phyloP scores from a whole-genome alignment of 306 rosid species.

The Boehmeria nivea region DNA sequence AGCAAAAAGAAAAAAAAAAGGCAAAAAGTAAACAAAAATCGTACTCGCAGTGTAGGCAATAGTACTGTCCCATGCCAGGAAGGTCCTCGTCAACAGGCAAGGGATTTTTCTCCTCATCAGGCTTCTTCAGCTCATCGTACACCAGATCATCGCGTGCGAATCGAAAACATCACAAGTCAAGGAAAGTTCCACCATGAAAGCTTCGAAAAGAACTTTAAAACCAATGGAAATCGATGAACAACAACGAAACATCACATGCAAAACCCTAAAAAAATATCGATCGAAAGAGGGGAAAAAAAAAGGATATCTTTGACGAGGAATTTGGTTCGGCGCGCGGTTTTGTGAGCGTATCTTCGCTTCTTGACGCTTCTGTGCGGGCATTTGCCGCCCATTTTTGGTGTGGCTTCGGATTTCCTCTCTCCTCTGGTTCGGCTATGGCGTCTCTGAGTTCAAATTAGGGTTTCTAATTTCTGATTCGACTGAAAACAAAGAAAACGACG shows the following conservation, averaged over 20 bases:
- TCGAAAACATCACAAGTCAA: slow-evolving; percentile 33
- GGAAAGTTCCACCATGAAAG: slow-evolving; percentile 12
- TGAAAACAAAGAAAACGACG: neutral
- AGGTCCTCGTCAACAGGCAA: slow-evolving; percentile 82
- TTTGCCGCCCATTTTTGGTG: slow-evolving; percentile 72
- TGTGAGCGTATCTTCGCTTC: slow-evolving; percentile 82
- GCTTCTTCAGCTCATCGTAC: slow-evolving; percentile 48
- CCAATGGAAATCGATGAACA: neutral
- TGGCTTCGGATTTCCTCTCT: neutral
- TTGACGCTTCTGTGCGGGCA: slow-evolving; percentile 86
- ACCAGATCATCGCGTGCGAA: slow-evolving; percentile 75
- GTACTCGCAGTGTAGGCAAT: slow-evolving; percentile 86
- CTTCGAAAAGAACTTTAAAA: no score
- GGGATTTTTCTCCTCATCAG: slow-evolving; percentile 33
- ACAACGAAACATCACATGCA: neutral
- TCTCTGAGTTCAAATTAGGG: no score
- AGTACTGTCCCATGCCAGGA: slow-evolving; percentile 94
- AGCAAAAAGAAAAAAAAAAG: neutral
- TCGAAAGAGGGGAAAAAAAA: slow-evolving; percentile 5
- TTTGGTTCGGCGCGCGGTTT: slow-evolving; percentile 62
- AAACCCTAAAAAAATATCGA: neutral
- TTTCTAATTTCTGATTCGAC: slow-evolving; percentile 11
- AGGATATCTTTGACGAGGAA: slow-evolving; percentile 75
- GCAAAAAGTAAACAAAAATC: slow-evolving; percentile 2
- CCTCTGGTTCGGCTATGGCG: slow-evolving; percentile 10